Conservation (phyloP, 768 basidiomycete genomes). For the Suillus ampliporus region DNA sequence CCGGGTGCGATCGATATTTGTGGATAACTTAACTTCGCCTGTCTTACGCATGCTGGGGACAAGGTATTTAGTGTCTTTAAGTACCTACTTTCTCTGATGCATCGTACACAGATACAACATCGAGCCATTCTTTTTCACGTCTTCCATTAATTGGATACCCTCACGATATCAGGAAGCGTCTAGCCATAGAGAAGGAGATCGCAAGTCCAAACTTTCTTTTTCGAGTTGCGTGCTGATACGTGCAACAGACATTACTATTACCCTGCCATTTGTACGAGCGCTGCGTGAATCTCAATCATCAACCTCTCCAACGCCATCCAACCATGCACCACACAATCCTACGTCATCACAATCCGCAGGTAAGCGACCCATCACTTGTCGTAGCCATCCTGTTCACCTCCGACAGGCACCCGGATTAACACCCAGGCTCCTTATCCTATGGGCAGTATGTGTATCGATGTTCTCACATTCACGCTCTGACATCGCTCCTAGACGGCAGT, state of each 20-base stretch:
- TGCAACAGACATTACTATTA: slow-evolving; percentile 10
- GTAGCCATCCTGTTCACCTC: neutral
- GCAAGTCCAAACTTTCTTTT: slow-evolving; percentile 25
- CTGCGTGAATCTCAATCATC: slow-evolving; percentile 13
- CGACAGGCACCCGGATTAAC: neutral
- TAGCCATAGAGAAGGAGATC: slow-evolving; percentile 32
- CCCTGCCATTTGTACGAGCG: slow-evolving; percentile 1
- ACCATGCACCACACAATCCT: too few relatives aligned
- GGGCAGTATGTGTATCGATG: neutral
- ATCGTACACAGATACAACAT: slow-evolving; percentile 32
- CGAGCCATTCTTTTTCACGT: slow-evolving; percentile 42
- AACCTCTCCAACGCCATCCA: too few relatives aligned
- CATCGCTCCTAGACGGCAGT: neutral
- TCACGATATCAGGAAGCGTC: slow-evolving; percentile 37
- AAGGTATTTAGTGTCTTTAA: slow-evolving; percentile 21
- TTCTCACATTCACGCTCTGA: neutral
- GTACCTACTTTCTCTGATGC: neutral
- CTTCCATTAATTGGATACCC: slow-evolving; percentile 38
- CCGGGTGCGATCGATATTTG: slow-evolving; percentile 31
- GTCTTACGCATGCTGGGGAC: slow-evolving; percentile 40
- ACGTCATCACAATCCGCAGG: too few relatives aligned
- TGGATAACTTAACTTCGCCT: slow-evolving; percentile 32
- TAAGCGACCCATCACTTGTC: neutral
- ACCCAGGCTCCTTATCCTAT: slow-evolving; percentile 5
- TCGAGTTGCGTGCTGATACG: slow-evolving; percentile 11